Conservation (phyloP, 2,329 filamentous ascomycete species). For the Calonectria hawksworthii region DNA sequence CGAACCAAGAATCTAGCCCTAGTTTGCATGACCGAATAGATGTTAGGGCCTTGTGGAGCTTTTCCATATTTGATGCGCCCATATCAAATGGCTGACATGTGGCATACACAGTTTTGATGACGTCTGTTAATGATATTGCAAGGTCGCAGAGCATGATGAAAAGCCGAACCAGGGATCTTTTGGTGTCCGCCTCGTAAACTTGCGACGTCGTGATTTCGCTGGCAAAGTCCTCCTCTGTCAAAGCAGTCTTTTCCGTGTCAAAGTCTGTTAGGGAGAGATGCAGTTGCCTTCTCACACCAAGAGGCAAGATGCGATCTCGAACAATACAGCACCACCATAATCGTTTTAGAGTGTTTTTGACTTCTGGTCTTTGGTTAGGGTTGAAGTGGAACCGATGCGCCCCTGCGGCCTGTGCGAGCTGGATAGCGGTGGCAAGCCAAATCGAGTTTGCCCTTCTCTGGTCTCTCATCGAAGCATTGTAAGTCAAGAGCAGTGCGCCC, state of each 20-base stretch:
- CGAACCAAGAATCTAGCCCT: constrained; percentile 14
- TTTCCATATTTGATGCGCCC: neutral
- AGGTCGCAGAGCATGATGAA: constrained; percentile 33
- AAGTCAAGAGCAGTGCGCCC: constrained; percentile 26
- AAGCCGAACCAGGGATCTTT: constrained; percentile 17
- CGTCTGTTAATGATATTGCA: constrained; percentile 29
- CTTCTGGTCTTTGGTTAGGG: neutral
- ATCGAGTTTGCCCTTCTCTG: constrained; percentile 30
- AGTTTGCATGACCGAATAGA: constrained; percentile 23
- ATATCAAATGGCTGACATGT: constrained; percentile 1
- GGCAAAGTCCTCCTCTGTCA: constrained; percentile 27
- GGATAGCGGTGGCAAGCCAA: constrained; percentile 33
- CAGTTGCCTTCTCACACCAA: constrained; percentile 29
- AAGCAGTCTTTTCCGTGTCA: neutral
- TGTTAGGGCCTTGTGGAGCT: neutral
- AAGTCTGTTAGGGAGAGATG: constrained; percentile 25
- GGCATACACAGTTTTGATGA: constrained; percentile 30
- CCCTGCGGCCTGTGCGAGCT: constrained; percentile 25
- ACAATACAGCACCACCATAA: constrained; percentile 38
- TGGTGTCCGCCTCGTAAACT: constrained; percentile 24
- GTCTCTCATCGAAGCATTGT: constrained; percentile 30
- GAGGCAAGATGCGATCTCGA: constrained; percentile 31
- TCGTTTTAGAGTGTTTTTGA: constrained; percentile 24
- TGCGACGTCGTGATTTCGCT: constrained; percentile 20
- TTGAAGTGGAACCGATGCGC: constrained; percentile 23